Evolutionary conservation across 768 basidiomycete genomes (phyloP), one percentile per base, ranked within the genome.

Genomic region (Tulasnella sp.): DNA sequence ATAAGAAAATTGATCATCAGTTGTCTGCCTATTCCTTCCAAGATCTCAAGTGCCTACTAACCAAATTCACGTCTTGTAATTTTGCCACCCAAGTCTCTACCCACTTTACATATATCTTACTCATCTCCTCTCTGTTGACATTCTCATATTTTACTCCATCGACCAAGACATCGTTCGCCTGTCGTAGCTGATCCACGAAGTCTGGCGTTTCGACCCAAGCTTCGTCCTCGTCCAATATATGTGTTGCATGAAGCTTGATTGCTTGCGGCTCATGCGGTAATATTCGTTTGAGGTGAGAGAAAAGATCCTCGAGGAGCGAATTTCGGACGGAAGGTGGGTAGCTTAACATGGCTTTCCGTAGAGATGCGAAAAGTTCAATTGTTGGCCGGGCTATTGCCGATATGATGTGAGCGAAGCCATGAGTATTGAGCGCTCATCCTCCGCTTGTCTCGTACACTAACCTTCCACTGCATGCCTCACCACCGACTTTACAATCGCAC

Each of bases 401-500:
- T 60, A 63, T 19, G 56, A 63, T 11, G 48, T 34, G 17, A 67
- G 45, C 29, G 67, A 67, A 29, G 65, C 63, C 19, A 66, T 5
- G 45, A 62, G 54, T 52, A 66, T 55, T 43, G 65, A 45, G 17
- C 62, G 56, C 5, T 60, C 29, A 64, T 53, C 70, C 2, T 56
- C 12, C 1, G 11, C 11, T 4, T 2, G 24, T 5, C 5, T 38
- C 7, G 15, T 15, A 15, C 5, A 38, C 69, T 61, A 68, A 84
- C 91, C 86, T 80, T 84, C 75, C 10, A 76, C 78, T 29, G 91
- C 91, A 63, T 78, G 84, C 19, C 75, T 72, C 50, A 92, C 80
- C n/a, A 87, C 87, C 45, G 82, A 77, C 67, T 79, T 82, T 41
- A 88, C 85, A 65, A 91, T 88, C 2, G 78, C 87, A 24, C 90